A percentile compares a stretch with the other conserved stretches of the same genome.
Evolutionary conservation across 768 basidiomycete species (phyloP).

Genomic region (Podaxis sp.): DNA sequence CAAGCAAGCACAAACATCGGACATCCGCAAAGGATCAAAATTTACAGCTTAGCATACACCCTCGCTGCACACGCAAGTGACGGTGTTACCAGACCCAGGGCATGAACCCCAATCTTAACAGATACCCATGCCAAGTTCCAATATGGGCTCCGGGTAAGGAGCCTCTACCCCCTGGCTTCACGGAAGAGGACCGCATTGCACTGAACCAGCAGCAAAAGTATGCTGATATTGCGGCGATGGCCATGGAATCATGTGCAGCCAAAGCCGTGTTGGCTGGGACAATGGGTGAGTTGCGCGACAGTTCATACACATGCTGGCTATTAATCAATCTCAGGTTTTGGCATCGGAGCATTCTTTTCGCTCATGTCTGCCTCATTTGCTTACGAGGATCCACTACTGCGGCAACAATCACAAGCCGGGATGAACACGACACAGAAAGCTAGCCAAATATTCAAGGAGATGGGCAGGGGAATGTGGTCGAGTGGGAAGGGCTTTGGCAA

Average conservation of each 20-base stretch:
- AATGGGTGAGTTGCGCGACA: conserved; percentile 56
- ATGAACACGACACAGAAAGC: conserved; percentile 74
- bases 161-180: conserved; percentile 79
- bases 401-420: conserved; percentile 52
- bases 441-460: conserved; percentile 82
- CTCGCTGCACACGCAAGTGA: neutral
- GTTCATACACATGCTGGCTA: conserved; percentile 5
- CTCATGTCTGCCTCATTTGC: conserved; percentile 94
- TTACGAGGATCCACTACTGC: conserved; percentile 88
- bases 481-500: conserved; percentile 91
- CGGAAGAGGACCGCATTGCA: conserved; percentile 72
- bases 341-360: conserved; percentile 91
- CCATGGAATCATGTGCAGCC: conserved; percentile 81
- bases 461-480: conserved; percentile 89
- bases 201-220: conserved; percentile 71
- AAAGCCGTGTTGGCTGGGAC: conserved; percentile 81
- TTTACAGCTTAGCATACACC: neutral
- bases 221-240: conserved; percentile 63
- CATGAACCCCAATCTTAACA: conserved; percentile 27
- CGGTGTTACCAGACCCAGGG: conserved; percentile 6
- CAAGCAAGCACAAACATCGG: conserved; percentile 6
- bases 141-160: conserved; percentile 84
- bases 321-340: conserved; percentile 58
- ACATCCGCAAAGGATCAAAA: conserved; percentile 4
- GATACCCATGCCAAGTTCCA: conserved; percentile 55